Evolutionary conservation across 2,329 filamentous ascomycete genomes (phyloP).

Genomic region (Amesomyces nigricolor): DNA sequence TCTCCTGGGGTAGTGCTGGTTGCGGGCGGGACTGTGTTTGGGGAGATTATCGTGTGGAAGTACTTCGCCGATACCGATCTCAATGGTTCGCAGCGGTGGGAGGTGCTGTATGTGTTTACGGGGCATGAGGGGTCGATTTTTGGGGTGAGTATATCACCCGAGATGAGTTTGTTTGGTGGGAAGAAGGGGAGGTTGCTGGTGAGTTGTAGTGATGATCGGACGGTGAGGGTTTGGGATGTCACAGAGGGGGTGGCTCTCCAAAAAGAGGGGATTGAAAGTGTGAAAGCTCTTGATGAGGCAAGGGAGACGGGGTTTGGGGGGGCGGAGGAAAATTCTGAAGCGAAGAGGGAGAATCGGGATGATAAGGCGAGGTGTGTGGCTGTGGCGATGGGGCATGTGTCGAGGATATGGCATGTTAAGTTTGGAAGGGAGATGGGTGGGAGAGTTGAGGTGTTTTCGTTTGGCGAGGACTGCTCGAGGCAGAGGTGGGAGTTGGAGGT

Average conservation of each 20-base stretch:
- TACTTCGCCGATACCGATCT: slow-evolving; percentile 40
- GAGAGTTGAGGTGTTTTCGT: slow-evolving; percentile 52
- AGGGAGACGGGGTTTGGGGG: slow-evolving; percentile 60
- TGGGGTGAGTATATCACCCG: slow-evolving; percentile 70
- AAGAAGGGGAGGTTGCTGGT: slow-evolving; percentile 59
- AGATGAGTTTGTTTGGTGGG: slow-evolving; percentile 36
- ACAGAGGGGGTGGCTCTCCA: slow-evolving; percentile 25
- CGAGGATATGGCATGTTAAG: slow-evolving; percentile 81
- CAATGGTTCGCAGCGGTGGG: slow-evolving; percentile 24
- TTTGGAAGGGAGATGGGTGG: slow-evolving; percentile 41
- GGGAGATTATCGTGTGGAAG: slow-evolving; percentile 88
- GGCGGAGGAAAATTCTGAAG: slow-evolving; percentile 30
- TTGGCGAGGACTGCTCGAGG: slow-evolving; percentile 77
- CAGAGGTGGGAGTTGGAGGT: slow-evolving; percentile 62
- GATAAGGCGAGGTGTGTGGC: slow-evolving; percentile 49
- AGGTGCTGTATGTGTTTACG: slow-evolving; percentile 49
- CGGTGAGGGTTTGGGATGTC: slow-evolving; percentile 82
- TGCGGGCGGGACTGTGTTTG: slow-evolving; percentile 87
- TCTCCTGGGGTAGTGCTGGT: slow-evolving; percentile 59
- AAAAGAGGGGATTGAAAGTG: slow-evolving; percentile 25
- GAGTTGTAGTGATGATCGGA: slow-evolving; percentile 93
- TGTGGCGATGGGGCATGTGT: slow-evolving; percentile 76
- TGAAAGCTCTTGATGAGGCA: slow-evolving; percentile 30
- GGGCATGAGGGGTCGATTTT: slow-evolving; percentile 93
- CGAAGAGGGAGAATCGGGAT: slow-evolving; percentile 26